A percentile compares a stretch with the other conserved stretches of the same genome.
These are phyloP conservation scores for Forsythia suspensa DNA, from an alignment of 257 asterid genomes.

Conservation along the genomic window DNA sequence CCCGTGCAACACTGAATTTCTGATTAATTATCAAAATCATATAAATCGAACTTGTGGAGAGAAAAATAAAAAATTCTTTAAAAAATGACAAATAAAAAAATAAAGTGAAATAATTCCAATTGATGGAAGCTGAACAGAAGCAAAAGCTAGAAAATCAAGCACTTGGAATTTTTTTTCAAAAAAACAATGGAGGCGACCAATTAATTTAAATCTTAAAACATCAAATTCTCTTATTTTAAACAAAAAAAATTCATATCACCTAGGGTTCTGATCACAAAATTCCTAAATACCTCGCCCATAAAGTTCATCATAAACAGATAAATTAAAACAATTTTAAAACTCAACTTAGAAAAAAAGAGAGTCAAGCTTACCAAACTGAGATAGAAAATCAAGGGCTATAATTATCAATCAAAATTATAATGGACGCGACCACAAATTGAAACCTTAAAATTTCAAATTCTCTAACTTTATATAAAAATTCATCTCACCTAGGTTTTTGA, in stretches of 20 bases:
- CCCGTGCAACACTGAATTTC: neutral
- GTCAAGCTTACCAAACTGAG: neutral
- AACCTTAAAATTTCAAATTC: neutral
- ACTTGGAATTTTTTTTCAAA: neutral
- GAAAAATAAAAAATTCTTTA: conserved; percentile 2
- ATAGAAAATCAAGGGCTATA: neutral
- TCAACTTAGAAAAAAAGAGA: neutral
- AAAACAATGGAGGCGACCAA: neutral
- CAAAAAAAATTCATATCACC: neutral
- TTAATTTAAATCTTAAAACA: neutral
- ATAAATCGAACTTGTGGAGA: neutral
- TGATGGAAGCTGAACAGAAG: neutral
- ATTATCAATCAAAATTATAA: neutral
- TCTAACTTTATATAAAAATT: neutral
- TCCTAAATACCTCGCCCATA: neutral
- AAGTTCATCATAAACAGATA: neutral
- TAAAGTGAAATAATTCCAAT: neutral
- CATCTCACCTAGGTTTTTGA: conserved; percentile 21
- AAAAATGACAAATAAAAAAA: neutral
- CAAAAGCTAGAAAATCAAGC: conserved; percentile 8
- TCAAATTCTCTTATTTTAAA: neutral
- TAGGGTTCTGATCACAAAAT: neutral
- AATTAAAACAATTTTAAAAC: neutral
- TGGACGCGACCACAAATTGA: neutral
- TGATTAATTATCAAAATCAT: neutral